Conservation (phyloP, 2,329 filamentous ascomycete species). For the Colletotrichum scovillei region DNA sequence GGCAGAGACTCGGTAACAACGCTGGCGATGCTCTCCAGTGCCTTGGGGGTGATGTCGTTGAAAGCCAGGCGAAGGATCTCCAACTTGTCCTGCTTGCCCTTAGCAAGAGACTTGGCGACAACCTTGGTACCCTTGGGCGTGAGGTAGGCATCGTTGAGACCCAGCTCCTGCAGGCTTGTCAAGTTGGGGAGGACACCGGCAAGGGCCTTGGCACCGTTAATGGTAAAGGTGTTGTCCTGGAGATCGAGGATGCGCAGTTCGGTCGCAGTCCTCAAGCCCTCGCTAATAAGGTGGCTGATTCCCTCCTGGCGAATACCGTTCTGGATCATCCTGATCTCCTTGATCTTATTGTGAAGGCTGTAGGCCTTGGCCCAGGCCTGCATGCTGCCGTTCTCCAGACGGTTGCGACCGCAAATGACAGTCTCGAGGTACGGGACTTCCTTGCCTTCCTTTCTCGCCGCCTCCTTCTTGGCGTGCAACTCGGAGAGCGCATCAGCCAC, state of each 20-base stretch:
- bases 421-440: constrained; percentile 89
- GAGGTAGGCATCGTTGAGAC: constrained; percentile 88
- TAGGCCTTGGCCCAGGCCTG: constrained; percentile 91
- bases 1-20: constrained; percentile 78
- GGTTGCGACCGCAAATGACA: constrained; percentile 96
- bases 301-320: constrained; percentile 97
- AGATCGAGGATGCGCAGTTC: constrained; percentile 84
- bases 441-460: constrained; percentile 76
- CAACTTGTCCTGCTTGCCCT: constrained; percentile 82
- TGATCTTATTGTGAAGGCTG: constrained; percentile 83
- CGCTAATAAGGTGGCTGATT: constrained; percentile 81
- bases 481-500: constrained; percentile 88
- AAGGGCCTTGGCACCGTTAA: constrained; percentile 81
- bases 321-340: constrained; percentile 95
- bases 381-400: constrained; percentile 97
- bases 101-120: constrained; percentile 77
- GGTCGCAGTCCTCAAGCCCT: constrained; percentile 79
- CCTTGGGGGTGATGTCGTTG: constrained; percentile 90
- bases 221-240: constrained; percentile 97
- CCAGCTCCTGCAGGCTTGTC: constrained; percentile 82
- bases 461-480: constrained; percentile 86
- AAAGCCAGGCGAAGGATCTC: constrained; percentile 88
- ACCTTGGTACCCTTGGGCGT: constrained; percentile 80
- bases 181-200: constrained; percentile 80
- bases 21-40: constrained; percentile 76